Evolutionary conservation across 495 filamentous ascomycete genomes (phyloP).

Genomic region (Hypoxylon fuscum): DNA sequence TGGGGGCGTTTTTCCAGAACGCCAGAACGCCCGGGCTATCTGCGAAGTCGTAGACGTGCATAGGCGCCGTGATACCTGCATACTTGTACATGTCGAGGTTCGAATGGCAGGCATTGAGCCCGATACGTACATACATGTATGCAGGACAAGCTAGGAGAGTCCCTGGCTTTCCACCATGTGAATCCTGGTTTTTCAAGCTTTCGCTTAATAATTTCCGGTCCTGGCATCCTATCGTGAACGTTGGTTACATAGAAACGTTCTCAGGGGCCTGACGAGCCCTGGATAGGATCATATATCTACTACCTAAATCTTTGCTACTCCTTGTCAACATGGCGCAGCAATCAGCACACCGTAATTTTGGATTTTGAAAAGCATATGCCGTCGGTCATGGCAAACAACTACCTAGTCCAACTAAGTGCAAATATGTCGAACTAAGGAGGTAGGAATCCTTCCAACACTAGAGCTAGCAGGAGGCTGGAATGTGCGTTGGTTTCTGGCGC

Average conservation of each 20-base stretch:
- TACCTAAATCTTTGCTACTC: background rate
- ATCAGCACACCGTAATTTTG: constrained; percentile 1
- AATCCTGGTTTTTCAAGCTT: constrained; percentile 1
- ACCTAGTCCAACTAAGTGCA: background rate
- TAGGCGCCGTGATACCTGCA: constrained; percentile 39
- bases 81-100: constrained; percentile 13
- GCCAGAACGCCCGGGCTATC: constrained; percentile 6
- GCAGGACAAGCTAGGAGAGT: constrained; percentile 3
- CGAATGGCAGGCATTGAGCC: background rate
- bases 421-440: constrained; percentile 1
- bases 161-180: constrained; percentile 2
- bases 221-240: constrained; percentile 4
- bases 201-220: constrained; percentile 25
- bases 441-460: constrained; percentile 9
- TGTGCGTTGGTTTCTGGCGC: background rate
- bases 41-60: constrained; percentile 26
- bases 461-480: background rate
- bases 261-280: too few relatives aligned
- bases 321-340: constrained; percentile 3
- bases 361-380: background rate
- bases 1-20: constrained; percentile 35
- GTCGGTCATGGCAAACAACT: background rate
- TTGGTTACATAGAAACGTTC: constrained; percentile 8
- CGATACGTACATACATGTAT: too few relatives aligned
- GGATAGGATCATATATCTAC: constrained; percentile 5